These are phyloP conservation scores for Singerocomus rubriflavus DNA, from an alignment of 1,284 basidiomycete species.

Conservation along the genomic window DNA sequence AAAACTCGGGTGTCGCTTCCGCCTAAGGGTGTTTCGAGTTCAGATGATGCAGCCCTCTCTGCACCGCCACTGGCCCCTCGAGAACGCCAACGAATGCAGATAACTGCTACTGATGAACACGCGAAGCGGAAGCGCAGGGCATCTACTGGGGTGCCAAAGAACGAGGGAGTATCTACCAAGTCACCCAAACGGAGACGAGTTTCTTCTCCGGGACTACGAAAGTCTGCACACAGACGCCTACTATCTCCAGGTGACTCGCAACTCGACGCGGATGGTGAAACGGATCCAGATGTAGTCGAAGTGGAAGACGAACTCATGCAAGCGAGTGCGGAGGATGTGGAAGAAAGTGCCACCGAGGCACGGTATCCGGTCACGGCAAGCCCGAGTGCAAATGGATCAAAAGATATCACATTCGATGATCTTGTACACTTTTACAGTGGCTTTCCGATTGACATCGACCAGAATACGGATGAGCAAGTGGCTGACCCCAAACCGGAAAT, in stretches of 20 bases:
- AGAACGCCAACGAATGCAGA: conserved; percentile 26
- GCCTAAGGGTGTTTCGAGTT: conserved; percentile 7
- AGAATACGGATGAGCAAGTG: conserved; percentile 18
- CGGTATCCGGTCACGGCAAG: not conserved
- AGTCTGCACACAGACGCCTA: conserved; percentile 15
- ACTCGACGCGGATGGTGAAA: conserved; percentile 35
- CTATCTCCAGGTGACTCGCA: conserved; percentile 31
- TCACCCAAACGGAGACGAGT: conserved; percentile 23
- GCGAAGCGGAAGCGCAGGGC: conserved; percentile 10
- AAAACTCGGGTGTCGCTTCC: conserved; percentile 6
- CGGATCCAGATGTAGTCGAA: conserved; percentile 30
- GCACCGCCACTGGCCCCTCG: conserved; percentile 19
- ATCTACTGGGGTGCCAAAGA: conserved; percentile 15
- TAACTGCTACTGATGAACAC: conserved; percentile 6
- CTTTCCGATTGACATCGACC: conserved; percentile 32
- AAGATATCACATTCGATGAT: conserved; percentile 23
- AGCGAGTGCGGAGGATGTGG: conserved; percentile 22
- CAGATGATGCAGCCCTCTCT: conserved; percentile 15
- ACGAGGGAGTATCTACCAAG: conserved; percentile 1
- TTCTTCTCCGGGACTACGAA: conserved; percentile 29
- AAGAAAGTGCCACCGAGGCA: conserved; percentile 9
- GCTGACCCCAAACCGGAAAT: not conserved
- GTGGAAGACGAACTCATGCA: conserved; percentile 36
- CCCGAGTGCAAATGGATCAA: conserved; percentile 1
- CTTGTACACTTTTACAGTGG: conserved; percentile 32